Evolutionary conservation across 2,329 filamentous ascomycete genomes (phyloP), one percentile per base, ranked within the genome.

Genomic region (Leptographium lundbergii): DNA sequence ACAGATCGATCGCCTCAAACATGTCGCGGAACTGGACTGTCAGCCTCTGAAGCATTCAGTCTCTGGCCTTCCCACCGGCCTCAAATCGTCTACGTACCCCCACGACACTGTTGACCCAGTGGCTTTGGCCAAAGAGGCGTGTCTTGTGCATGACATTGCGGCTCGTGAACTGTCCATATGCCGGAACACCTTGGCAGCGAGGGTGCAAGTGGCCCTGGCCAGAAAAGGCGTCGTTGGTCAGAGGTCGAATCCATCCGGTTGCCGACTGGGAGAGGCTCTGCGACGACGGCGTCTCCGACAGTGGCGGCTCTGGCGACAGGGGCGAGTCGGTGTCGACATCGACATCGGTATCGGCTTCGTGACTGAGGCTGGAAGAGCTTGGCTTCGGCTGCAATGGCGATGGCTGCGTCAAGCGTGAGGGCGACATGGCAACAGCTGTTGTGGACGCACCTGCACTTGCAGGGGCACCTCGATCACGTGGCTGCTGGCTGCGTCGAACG

Each of bases 61-160:
- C 19, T 4, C 42, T 45, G 6, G 5, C 42, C 14, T n/a, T 6
- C 9, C 6, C 11, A 13, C 14, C 3, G 39, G 14, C 39, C 14
- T 19, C 39, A 19, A 3, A 13, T 77, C 68, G 76, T 13, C 6
- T 19, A 24, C 48, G 39, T 24, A 47, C 42, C 27, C 39, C 59
- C 64, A 36, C 52, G 39, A 22, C 58, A 34, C 59, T 58, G 22
- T 61, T 79, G 19, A 81, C 72, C 75, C 79, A 83, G 64, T 83
- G 79, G 48, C 77, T 82, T 66, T 77, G 77, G 0, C 81, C 82
- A 65, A 83, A 81, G 0, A 83, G 64, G 0, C 81, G 74, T 0
- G 75, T 77, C 65, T 85, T 86, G 62, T 63, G 59, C 45, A 62
- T 61, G n/a, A 63, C 61, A 48, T 57, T 61, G 34, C 60, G 57